Conservation (phyloP, 2,329 filamentous ascomycete genomes). For the Sporothrix schenckii region DNA sequence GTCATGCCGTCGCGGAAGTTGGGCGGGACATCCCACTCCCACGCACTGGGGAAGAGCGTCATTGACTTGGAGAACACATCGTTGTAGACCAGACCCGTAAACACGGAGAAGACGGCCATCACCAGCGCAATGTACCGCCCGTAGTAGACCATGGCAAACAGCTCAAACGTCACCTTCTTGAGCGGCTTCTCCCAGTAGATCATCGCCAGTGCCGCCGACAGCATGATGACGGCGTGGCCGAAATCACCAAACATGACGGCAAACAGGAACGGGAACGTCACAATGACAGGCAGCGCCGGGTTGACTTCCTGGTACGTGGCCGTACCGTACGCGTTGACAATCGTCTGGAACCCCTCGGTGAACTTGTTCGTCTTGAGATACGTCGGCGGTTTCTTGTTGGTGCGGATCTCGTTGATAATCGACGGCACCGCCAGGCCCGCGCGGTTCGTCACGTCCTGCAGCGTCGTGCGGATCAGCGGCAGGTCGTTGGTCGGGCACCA, state of each 20-base stretch:
- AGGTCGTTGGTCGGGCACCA: constrained; percentile 96
- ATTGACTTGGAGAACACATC: constrained; percentile 94
- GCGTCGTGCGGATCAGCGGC: constrained; percentile 83
- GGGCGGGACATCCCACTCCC: constrained; percentile 73
- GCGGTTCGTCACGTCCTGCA: constrained; percentile 95
- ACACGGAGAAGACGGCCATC: constrained; percentile 97
- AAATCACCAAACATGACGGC: constrained; percentile 99
- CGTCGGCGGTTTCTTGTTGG: constrained; percentile 95
- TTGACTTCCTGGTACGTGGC: constrained; percentile 98
- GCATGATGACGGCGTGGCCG: constrained; percentile 90
- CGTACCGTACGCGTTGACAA: constrained; percentile 97
- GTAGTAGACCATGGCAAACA: constrained; percentile 98
- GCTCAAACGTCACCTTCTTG: constrained; percentile 88
- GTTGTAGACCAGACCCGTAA: constrained; percentile 96
- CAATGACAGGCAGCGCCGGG: constrained; percentile 89
- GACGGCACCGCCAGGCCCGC: constrained; percentile 96
- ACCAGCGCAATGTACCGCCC: constrained; percentile 97
- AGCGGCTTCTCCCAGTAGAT: constrained; percentile 95
- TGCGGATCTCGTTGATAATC: constrained; percentile 96
- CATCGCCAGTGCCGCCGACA: constrained; percentile 81
- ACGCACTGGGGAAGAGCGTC: constrained; percentile 84
- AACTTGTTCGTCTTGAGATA: constrained; percentile 99
- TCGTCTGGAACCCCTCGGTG: constrained; percentile 96
- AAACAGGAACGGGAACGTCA: constrained; percentile 99
- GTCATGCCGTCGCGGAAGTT: constrained; percentile 69